Conservation (phyloP, 352 stramenopile species). For the Phytophthora megakarya region DNA sequence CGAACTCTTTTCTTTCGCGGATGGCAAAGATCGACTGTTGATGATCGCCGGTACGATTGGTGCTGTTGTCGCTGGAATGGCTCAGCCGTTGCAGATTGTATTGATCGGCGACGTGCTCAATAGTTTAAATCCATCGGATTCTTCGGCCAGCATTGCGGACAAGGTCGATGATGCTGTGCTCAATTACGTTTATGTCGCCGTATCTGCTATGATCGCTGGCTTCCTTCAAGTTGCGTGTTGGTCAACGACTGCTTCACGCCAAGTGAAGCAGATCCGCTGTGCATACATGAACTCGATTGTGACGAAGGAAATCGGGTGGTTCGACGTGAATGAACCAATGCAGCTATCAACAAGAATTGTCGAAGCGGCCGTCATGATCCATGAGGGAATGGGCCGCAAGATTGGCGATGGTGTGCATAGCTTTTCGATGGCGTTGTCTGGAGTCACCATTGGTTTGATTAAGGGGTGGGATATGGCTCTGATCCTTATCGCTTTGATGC, state of each 20-base stretch:
- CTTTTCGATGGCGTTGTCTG: constrained; percentile 45
- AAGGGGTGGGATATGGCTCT: constrained; percentile 67
- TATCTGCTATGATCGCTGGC: constrained; percentile 38
- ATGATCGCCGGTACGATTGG: constrained; percentile 25
- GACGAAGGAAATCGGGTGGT: constrained; percentile 38
- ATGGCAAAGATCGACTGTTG: constrained; percentile 41
- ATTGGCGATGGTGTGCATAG: constrained; percentile 47
- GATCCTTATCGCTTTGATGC: constrained; percentile 52
- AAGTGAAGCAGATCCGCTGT: constrained; percentile 41
- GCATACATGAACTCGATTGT: constrained; percentile 41
- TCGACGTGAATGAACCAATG: constrained; percentile 39
- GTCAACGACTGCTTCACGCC: constrained; percentile 44
- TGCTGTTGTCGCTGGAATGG: constrained; percentile 36
- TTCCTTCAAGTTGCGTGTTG: constrained; percentile 50
- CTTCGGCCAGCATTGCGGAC: neutral
- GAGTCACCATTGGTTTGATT: constrained; percentile 50
- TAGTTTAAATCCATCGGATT: constrained; percentile 44
- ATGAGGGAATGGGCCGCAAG: constrained; percentile 61
- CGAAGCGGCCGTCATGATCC: constrained; percentile 49
- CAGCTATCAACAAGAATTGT: constrained; percentile 38
- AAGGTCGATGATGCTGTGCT: constrained; percentile 31
- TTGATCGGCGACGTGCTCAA: constrained; percentile 62
- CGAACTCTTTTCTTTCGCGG: constrained; percentile 21
- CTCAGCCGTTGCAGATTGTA: constrained; percentile 53
- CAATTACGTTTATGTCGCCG: constrained; percentile 40